Base-by-base conservation (phyloP, 2,329 filamentous ascomycete species). In the Cordyceps sp. region DNA sequence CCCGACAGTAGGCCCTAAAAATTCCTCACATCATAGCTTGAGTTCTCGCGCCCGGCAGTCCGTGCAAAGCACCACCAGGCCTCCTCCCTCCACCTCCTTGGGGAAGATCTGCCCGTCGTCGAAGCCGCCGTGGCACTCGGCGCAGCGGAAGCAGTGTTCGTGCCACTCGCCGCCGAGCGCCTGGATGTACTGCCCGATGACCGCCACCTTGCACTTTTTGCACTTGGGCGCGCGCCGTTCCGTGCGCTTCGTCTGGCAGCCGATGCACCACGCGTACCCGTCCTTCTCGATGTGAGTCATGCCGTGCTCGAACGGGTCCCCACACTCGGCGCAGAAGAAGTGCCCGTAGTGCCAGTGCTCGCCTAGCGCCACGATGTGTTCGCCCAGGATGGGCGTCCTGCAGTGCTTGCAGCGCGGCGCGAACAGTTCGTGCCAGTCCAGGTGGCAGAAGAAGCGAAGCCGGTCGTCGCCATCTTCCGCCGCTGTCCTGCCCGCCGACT, bases 241-340 rank as follows among this genome's bases (percentile, higher is more conserved):
- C 10, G 85, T 94, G 22, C 90, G 74, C 49, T 85, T 82, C 12
- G 86, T 92, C 59, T 96, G 88, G 51, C 90, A 98, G 16, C 69
- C 69, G 29, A 96, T 72, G 55, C 90, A 98, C 86, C 90, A 98
- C 5, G 90, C 90, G 54, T 93, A 96, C 9, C 88, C 88, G 43
- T 96, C 88, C 57, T 93, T 93, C 52, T 98, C 90, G 34, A 98
- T 76, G 46, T 78, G 73, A 29, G 72, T 77, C 57, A 66, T 69
- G 37, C 69, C 70, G 30, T 65, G 63, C 42, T 67, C 83, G 50
- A 98, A 98, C 1, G 90, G 88, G 58, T 98, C 88, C 42, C 90
- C 90, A 51, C 90, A 98, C 63, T 98, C 85, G 26, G 90, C 90
- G 50, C 90, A 98, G 68, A 98, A 98, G 61, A 98, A 98, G 58